Evolutionary conservation across 1,284 basidiomycete genomes (phyloP), one percentile per base, ranked within the genome.

Genomic region (Boletus calvinii): DNA sequence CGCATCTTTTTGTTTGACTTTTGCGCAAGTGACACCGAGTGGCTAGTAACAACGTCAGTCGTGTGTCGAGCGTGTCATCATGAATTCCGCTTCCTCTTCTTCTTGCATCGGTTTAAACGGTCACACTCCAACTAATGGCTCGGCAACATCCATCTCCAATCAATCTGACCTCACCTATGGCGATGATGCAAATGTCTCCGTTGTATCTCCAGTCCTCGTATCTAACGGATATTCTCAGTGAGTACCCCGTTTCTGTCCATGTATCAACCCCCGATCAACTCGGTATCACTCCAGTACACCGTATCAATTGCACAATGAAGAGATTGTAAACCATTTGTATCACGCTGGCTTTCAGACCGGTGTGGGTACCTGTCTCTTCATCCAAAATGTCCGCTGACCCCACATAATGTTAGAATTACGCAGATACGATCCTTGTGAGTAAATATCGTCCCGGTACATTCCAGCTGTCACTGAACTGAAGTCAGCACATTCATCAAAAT

Each of bases 311-410:
- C 86, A 88, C 68, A 82, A 87, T 56, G 82, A 87, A 62, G 79
- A 83, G 59, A 85, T 90, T 61, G 77, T 90, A 57, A 79, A 80
- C 66, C 85, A 91, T 69, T 70, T 91, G 59, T 90, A 88, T 68
- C 80, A 87, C 59, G 76, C 84, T 53, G 87, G 88, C 30, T 91
- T 90, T 66, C 85, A 88, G 66, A 83, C 83, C 52, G 87, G 88
- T 61, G 88, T 90, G 72, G 69, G 87, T 77, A 44, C 46, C 42
- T 26, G 36, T 64, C 29, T 52, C 45, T 46, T 50, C 24, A 24
- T 42, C 29, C 30, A 42, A 54, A 37, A 17, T 49, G 13, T 34
- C 37, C 52, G 31, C 13, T 55, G 46, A 57, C 46, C 51, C 52
- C 49, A 58, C 48, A 50, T 50, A 53, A 54, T 57, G 30, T 59